Conservation (phyloP, 164 flowering plant genomes). For the Vitis cinerea region DNA sequence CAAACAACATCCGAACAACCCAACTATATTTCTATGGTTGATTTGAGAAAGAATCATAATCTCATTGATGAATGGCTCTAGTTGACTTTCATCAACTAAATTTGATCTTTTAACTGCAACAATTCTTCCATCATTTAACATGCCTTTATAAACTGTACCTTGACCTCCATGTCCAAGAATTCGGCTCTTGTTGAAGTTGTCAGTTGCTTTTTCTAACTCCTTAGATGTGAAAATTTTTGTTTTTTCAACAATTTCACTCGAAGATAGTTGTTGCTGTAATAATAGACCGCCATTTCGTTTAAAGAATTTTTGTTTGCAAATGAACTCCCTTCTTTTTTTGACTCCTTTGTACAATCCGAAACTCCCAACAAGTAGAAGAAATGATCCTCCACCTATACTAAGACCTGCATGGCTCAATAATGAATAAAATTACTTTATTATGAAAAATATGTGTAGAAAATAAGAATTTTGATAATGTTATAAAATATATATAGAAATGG, state of each 20-base stretch:
- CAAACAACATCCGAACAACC: not conserved
- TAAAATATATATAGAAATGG: too few relatives aligned
- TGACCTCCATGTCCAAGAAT: constrained; percentile 15
- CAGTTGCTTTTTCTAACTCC: not conserved
- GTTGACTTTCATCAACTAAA: constrained; percentile 11
- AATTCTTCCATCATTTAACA: constrained; percentile 14
- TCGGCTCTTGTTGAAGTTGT: constrained; percentile 9
- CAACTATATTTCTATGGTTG: constrained; percentile 15
- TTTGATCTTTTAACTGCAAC: constrained; percentile 22
- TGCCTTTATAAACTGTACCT: constrained; percentile 3
- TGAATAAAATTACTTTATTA: too few relatives aligned
- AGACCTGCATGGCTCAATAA: too few relatives aligned
- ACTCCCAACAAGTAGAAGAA: not conserved
- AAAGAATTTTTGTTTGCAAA: constrained; percentile 5
- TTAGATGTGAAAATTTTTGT: too few relatives aligned
- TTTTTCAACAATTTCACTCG: not conserved
- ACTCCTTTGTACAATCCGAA: constrained; percentile 10
- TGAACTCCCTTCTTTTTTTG: constrained; percentile 2
- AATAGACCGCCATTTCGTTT: constrained; percentile 14
- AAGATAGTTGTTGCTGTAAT: constrained; percentile 9
- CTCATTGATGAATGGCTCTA: constrained; percentile 24
- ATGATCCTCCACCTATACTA: too few relatives aligned
- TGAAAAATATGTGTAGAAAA: too few relatives aligned
- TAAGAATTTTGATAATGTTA: too few relatives aligned
- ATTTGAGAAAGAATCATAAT: constrained; percentile 21